Base-by-base conservation (phyloP, 495 filamentous ascomycete species). In the Penicillium nucicola region DNA sequence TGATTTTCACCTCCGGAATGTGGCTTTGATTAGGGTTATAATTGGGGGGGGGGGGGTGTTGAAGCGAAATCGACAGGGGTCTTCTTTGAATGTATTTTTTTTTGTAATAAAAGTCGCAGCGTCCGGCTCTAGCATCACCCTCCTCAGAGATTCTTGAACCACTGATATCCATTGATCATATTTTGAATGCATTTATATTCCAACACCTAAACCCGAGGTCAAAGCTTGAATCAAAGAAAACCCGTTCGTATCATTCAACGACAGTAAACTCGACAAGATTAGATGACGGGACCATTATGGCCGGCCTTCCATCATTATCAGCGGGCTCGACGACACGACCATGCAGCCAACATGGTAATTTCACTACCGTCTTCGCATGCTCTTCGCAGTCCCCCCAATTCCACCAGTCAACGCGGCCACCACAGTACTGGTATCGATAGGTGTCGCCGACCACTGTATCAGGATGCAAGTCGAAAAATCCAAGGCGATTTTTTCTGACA, bases 301-400 rank as follows among this genome's bases (percentile, higher is more conserved):
- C 35, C 13, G 50, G 42, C 34, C 35, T 52, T 31, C 50, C 35
- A 19, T 45, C 50, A 52, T 52, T 52, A 46, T 52, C 50, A 45
- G 35, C 42, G 19, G 50, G 50, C 19, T 52, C 50, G 22, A 46
- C 42, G 18, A 52, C 50, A 19, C 20, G 20, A 13, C 19, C 50
- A 45, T 46, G 15, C 35, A 52, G 28, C 42, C 42, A 45, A 44
- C 50, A 52, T 25, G 48, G 41, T 22, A 52, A 45, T 33, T 52
- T 52, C 34, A 52, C 50, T 23, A 46, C 28, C 17, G 42, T 52
- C 10, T 40, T 46, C 11, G 50, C 50, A 41, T 52, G 28, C 12
- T 46, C 50, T 46, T 52, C 41, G 17, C 28, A 9, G 46, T 46
- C 50, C 20, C 40, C 48, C 48, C 48, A 51, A 32, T 30, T 33